A percentile compares a stretch with the other conserved stretches of the same genome.
Conservation (phyloP, 352 stramenopile genomes). For the Aphanomyces stellatus region DNA sequence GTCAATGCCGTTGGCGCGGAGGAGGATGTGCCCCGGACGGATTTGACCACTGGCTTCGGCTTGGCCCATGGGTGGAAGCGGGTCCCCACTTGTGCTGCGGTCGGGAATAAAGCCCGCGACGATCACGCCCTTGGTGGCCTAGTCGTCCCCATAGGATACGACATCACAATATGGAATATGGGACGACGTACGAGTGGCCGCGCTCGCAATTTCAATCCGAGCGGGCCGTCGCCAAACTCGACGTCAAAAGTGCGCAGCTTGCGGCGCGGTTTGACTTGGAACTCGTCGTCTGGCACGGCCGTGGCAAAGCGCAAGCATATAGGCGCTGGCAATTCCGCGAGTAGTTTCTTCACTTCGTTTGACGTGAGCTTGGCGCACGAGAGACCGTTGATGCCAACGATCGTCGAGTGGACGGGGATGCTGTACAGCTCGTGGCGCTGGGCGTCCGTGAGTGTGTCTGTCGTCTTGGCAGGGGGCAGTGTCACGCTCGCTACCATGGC, state of each 20-base stretch:
- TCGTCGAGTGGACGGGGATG: slow-evolving; percentile 8
- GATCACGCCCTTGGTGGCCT: slow-evolving; percentile 52
- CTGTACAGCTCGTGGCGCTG: not conserved
- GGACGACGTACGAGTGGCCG: slow-evolving; percentile 37
- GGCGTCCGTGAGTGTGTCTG: not conserved
- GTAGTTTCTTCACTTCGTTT: slow-evolving; percentile 44
- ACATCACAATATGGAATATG: not conserved
- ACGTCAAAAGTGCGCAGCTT: slow-evolving; percentile 45
- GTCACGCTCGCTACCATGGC: slow-evolving; percentile 6
- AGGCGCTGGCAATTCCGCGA: slow-evolving; percentile 43
- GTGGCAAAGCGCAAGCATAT: slow-evolving; percentile 58
- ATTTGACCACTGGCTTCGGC: slow-evolving; percentile 71
- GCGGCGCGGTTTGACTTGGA: slow-evolving; percentile 41
- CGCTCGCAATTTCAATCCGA: slow-evolving; percentile 66
- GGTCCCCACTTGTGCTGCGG: slow-evolving; percentile 31
- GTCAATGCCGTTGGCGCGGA: slow-evolving; percentile 57
- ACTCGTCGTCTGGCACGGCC: slow-evolving; percentile 43
- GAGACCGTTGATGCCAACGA: slow-evolving; percentile 69
- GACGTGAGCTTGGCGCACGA: slow-evolving; percentile 64
- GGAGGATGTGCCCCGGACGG: slow-evolving; percentile 50
- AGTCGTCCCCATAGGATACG: not conserved
- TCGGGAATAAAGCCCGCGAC: slow-evolving; percentile 62
- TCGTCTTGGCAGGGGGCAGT: not conserved
- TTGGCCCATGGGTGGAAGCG: slow-evolving; percentile 17
- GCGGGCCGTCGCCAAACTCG: slow-evolving; percentile 58